phyloP scores from a whole-genome alignment of 768 basidiomycete species.

The Macrocybe gigantea region DNA sequence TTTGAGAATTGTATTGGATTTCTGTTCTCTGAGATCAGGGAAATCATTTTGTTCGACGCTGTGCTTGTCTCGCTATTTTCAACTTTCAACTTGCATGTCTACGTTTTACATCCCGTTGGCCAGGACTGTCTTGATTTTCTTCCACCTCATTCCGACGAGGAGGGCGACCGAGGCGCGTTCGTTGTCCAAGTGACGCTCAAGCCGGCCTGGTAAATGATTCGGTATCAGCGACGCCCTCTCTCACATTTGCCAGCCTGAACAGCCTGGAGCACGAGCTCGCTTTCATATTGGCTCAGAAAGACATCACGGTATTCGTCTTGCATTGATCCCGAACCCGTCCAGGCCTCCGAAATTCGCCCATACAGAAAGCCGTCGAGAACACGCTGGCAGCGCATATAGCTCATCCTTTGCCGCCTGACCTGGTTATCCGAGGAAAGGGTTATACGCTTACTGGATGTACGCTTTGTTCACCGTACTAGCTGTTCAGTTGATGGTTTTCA shows the following conservation, averaged over 20 bases:
- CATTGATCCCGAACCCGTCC: no score
- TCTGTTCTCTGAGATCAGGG: no score
- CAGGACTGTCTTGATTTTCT: constrained; percentile 28
- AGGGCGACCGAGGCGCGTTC: background rate
- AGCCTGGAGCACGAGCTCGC: no score
- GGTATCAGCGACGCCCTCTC: background rate
- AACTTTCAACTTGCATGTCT: constrained; percentile 11
- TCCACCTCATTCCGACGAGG: constrained; percentile 11
- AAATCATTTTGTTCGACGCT: background rate
- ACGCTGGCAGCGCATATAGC: constrained; percentile 24
- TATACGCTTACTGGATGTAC: constrained; percentile 25
- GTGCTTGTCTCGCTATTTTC: background rate
- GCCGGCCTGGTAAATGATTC: constrained; percentile 16
- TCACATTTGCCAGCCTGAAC: no score
- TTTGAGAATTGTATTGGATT: no score
- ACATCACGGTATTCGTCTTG: constrained; percentile 26
- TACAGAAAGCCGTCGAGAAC: constrained; percentile 28
- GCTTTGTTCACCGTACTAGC: constrained; percentile 4
- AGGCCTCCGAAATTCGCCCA: no score
- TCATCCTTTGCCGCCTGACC: constrained; percentile 17
- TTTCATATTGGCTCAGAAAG: constrained; percentile 16
- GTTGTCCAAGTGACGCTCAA: constrained; percentile 29
- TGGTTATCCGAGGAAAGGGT: constrained; percentile 23
- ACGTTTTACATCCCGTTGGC: constrained; percentile 32
- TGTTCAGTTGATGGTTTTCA: background rate